Evolutionary conservation across 441 rosid species (phyloP), one percentile per base, ranked within the genome.

Genomic region (Kokia cookei): DNA sequence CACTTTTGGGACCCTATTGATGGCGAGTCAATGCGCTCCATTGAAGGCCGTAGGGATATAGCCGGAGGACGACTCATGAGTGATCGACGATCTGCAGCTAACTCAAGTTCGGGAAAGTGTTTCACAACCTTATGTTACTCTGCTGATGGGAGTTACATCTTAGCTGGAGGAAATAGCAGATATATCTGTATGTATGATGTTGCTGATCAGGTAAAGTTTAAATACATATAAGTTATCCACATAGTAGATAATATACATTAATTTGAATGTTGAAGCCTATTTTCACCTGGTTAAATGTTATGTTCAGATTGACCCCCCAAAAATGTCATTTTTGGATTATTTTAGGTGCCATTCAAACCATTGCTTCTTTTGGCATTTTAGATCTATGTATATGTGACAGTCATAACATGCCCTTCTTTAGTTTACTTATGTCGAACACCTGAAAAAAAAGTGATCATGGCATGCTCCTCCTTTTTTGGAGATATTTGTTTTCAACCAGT

Each of bases 151-250:
- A 91, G 93, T 83, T 92, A 90, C 78, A 86, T 96, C 72, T 82
- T 93, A 82, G 99, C 97, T 29, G 99, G 96, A 42, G 98, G 99
- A 77, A 91, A 82, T 76, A 96, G 98, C 86, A 96, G 96, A 90
- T 96, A 84, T 82, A 92, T 96, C 51, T 96, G 99, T 81, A 91
- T 96, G 93, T 96, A 96, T 80, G 99, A 92, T 81, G 89, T 96
- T 74, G 82, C 93, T 19, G 99, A 96, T 83, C 99, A 93, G 97
- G 99, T 96, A 62, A 55, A 71, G 89, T 80, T 74, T 75, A 22
- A 43, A 35, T 9, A 10, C 53, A 73, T 62, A 15, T 40, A 5
- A 63, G 32, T n/a, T 4, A 10, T 45, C 64, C 13, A 12, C 43
- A 14, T 26, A 15, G 35, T 48, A 14, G 27, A 9, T 27, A 29